These are phyloP conservation scores for Chimonanthus praecox DNA, from an alignment of 164 flowering plant genomes.

Conservation along the genomic window DNA sequence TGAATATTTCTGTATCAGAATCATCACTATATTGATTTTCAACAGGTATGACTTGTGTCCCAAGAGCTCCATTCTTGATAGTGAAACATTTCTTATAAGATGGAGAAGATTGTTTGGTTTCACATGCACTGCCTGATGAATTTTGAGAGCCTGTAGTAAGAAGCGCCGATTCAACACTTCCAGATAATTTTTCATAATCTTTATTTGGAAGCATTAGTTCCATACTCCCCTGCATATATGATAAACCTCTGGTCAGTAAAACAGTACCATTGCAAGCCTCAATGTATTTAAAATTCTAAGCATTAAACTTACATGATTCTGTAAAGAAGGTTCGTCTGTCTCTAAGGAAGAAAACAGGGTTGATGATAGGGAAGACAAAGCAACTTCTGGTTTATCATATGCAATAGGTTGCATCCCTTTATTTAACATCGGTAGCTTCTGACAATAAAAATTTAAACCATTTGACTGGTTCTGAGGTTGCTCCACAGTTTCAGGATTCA, in stretches of 20 bases:
- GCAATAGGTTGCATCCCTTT: slow-evolving; percentile 7
- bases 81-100: slow-evolving; percentile 18
- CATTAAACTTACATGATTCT: slow-evolving; percentile 37
- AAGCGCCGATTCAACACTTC: neutral
- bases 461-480: slow-evolving; percentile 10
- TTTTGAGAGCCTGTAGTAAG: slow-evolving; percentile 18
- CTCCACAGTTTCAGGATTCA: slow-evolving; percentile 11
- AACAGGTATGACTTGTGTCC: slow-evolving; percentile 15
- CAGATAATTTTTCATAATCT: neutral
- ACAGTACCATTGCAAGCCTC: neutral
- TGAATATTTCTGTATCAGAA: slow-evolving; percentile 70
- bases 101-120: slow-evolving; percentile 23
- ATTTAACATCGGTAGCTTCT: slow-evolving; percentile 1
- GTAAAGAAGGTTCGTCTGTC: slow-evolving; percentile 13
- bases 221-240: neutral
- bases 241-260: neutral
- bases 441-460: slow-evolving; percentile 13
- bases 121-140: slow-evolving; percentile 14
- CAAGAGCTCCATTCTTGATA: slow-evolving; percentile 13
- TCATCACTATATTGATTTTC: slow-evolving; percentile 44
- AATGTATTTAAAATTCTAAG: slow-evolving; percentile 6
- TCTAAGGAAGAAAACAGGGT: slow-evolving; percentile 16
- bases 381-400: slow-evolving; percentile 22
- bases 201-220: neutral
- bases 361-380: slow-evolving; percentile 32